phyloP scores from a whole-genome alignment of 306 rosid species.

The Macrotyloma uniflorum region DNA sequence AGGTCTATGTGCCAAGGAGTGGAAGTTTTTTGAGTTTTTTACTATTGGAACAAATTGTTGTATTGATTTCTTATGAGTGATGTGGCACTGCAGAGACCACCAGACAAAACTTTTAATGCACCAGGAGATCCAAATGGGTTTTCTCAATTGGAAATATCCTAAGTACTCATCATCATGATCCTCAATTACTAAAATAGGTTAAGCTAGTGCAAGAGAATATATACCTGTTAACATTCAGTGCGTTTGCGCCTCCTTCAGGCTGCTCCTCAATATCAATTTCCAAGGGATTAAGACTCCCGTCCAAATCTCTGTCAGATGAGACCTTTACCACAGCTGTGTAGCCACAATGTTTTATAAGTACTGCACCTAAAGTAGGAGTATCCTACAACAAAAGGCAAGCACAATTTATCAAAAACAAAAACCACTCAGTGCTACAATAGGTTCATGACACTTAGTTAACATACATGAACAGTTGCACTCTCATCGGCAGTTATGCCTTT shows the following conservation, averaged over 20 bases:
- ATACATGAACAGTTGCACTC: slow-evolving; percentile 97
- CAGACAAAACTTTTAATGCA: too few species aligned
- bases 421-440: slow-evolving; percentile 5
- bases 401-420: slow-evolving; percentile 26
- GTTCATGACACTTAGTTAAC: slow-evolving; percentile 35
- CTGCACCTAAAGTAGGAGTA: slow-evolving; percentile 84
- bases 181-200: slow-evolving; percentile 1
- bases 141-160: too few species aligned
- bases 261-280: slow-evolving; percentile 91
- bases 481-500: slow-evolving; percentile 99
- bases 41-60: too few species aligned
- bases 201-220: slow-evolving; percentile 23
- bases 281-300: slow-evolving; percentile 55
- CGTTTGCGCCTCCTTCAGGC: slow-evolving; percentile 97
- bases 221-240: slow-evolving; percentile 92
- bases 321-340: slow-evolving; percentile 96
- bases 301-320: slow-evolving; percentile 62
- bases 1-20: too few species aligned
- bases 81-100: too few species aligned
- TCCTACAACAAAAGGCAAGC: slow-evolving; percentile 63
- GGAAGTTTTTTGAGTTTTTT: too few species aligned
- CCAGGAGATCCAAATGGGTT: too few species aligned
- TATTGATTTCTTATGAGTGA: too few species aligned
- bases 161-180: neutral
- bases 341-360: slow-evolving; percentile 84